Conservation (phyloP, 2,329 filamentous ascomycete species). For the Aspergillus caelatus region DNA sequence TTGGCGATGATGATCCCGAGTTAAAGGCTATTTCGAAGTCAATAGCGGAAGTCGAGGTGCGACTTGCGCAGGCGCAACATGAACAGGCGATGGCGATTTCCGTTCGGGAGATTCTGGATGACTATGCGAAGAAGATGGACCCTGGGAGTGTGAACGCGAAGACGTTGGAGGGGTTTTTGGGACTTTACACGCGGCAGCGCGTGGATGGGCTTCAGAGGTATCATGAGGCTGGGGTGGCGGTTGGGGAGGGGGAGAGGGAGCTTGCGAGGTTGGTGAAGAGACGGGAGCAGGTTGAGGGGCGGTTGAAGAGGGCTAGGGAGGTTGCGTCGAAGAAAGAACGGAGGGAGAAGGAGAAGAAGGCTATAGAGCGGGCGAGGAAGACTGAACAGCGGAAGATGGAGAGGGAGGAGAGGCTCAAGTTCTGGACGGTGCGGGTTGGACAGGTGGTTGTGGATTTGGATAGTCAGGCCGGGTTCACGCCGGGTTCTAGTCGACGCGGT, state of each 20-base stretch:
- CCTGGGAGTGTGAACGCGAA: conserved; percentile 32
- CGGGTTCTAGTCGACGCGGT: conserved; percentile 21
- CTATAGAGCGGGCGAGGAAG: conserved; percentile 10
- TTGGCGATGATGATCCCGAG: neutral
- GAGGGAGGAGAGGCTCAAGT: conserved; percentile 36
- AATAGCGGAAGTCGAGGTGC: conserved; percentile 34
- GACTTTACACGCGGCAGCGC: conserved; percentile 37
- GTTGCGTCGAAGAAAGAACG: conserved; percentile 20
- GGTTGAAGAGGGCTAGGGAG: conserved; percentile 24
- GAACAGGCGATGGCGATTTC: conserved; percentile 26
- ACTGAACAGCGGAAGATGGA: conserved; percentile 29
- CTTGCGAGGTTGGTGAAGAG: conserved; percentile 18
- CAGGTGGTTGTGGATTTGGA: conserved; percentile 42
- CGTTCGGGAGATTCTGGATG: conserved; percentile 35
- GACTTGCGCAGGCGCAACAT: conserved; percentile 34
- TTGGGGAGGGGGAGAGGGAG: conserved; percentile 29
- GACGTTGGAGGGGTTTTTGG: conserved; percentile 38
- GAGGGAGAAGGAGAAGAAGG: conserved; percentile 29
- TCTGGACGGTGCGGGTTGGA: conserved; percentile 39
- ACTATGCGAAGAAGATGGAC: conserved; percentile 35
- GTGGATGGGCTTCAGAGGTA: conserved; percentile 27
- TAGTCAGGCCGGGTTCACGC: conserved; percentile 19
- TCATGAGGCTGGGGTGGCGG: conserved; percentile 25
- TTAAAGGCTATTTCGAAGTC: conserved; percentile 28
- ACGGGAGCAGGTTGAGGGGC: conserved; percentile 27